Conservation (phyloP, 805 yeast species). For the Candida michaelii region DNA sequence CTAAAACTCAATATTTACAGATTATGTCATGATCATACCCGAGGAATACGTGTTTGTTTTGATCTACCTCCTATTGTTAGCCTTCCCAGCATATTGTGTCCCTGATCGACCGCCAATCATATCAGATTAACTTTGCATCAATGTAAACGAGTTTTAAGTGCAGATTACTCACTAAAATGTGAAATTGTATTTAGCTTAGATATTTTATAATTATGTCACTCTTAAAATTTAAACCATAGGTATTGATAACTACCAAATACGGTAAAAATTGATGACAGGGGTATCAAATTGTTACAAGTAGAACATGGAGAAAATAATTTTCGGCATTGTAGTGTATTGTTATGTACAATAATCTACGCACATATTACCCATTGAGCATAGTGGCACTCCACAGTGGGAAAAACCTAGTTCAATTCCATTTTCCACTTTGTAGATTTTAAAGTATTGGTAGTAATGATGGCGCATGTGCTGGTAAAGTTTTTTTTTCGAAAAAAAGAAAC, state of each 20-base stretch:
- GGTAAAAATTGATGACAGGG: too few species aligned
- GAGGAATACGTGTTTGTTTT: not conserved
- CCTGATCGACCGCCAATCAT: conserved; percentile 6
- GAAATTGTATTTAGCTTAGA: too few species aligned
- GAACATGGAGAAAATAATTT: not conserved
- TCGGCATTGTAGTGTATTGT: not conserved
- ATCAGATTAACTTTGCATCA: conserved; percentile 3
- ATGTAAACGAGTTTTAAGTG: not conserved
- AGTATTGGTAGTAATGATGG: too few species aligned
- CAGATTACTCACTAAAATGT: too few species aligned
- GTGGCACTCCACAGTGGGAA: not conserved
- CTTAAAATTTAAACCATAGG: too few species aligned
- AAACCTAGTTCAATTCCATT: not conserved
- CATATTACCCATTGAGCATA: not conserved
- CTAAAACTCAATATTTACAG: too few species aligned
- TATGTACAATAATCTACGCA: not conserved
- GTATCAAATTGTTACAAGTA: not conserved
- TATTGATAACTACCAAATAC: too few species aligned
- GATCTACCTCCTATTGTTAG: not conserved
- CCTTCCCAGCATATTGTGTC: not conserved
- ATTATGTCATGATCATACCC: too few species aligned
- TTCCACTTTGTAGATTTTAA: too few species aligned
- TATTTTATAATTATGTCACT: too few species aligned
- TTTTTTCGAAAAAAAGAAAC: not conserved
- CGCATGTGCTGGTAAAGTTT: not conserved